Conservation (phyloP, 2,329 filamentous ascomycete genomes). For the Chaetothyriales sp. region DNA sequence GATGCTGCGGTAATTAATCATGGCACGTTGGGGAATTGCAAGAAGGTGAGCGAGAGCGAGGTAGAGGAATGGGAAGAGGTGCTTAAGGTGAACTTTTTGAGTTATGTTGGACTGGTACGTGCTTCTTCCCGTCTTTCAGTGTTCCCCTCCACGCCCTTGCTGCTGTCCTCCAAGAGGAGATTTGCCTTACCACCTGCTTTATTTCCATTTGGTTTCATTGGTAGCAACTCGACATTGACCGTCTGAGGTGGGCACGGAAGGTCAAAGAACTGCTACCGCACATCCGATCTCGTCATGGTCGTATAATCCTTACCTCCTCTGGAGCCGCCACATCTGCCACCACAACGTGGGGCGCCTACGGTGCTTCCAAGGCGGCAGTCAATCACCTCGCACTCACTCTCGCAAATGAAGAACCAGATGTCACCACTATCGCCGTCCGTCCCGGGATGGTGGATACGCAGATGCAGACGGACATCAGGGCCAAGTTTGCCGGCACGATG, state of each 20-base stretch:
- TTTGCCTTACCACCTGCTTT: neutral
- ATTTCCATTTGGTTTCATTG: neutral
- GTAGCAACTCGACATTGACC: neutral
- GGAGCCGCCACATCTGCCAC: conserved; percentile 59
- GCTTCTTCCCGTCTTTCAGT: neutral
- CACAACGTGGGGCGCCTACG: conserved; percentile 65
- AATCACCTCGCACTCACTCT: conserved; percentile 67
- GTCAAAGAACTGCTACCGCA: conserved; percentile 28
- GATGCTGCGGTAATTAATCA: conserved; percentile 85
- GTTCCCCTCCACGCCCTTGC: neutral
- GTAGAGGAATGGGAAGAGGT: conserved; percentile 58
- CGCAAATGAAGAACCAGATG: conserved; percentile 59
- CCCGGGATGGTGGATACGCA: conserved; percentile 78
- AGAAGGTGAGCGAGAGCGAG: conserved; percentile 53
- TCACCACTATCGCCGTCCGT: conserved; percentile 58
- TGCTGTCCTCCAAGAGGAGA: no score
- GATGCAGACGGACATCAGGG: conserved; percentile 75
- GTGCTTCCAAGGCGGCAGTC: conserved; percentile 67
- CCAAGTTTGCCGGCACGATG: conserved; percentile 52
- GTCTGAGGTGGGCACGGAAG: neutral
- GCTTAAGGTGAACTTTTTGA: conserved; percentile 82
- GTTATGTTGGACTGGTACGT: conserved; percentile 60
- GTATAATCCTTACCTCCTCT: conserved; percentile 65
- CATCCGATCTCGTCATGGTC: conserved; percentile 54
- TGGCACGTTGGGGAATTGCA: conserved; percentile 63